phyloP scores from a whole-genome alignment of 345 rosid genomes.

The Eucalyptus guilfoylei region DNA sequence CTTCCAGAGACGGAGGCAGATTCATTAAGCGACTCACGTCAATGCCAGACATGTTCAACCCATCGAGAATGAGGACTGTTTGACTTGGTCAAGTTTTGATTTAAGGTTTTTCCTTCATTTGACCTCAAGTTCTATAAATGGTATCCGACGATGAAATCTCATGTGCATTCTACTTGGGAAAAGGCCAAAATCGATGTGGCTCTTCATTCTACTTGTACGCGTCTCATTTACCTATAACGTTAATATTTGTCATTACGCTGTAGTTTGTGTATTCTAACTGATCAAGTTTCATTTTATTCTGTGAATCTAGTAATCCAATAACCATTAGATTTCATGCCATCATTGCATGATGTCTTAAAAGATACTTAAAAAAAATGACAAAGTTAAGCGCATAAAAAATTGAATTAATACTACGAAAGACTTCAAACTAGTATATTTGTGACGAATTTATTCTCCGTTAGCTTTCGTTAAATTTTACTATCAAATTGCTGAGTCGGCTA shows the following conservation, averaged over 20 bases:
- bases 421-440: rapidly evolving
- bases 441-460: rapidly evolving
- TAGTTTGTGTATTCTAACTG: no score
- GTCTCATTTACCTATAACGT: neutral
- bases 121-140: no score
- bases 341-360: neutral
- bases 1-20: neutral
- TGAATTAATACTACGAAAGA: rapidly evolving
- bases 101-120: no score
- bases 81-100: neutral
- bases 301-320: neutral
- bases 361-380: rapidly evolving
- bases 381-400: neutral
- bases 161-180: no score
- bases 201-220: neutral
- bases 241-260: no score
- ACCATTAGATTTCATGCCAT: neutral
- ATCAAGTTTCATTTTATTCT: rapidly evolving
- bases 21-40: neutral
- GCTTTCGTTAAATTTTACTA: rapidly evolving
- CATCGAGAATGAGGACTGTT: neutral
- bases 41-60: neutral
- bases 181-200: no score
- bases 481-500: rapidly evolving
- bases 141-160: no score